Evolutionary conservation across 306 rosid species (phyloP).

Genomic region (Quercus agrifolia): DNA sequence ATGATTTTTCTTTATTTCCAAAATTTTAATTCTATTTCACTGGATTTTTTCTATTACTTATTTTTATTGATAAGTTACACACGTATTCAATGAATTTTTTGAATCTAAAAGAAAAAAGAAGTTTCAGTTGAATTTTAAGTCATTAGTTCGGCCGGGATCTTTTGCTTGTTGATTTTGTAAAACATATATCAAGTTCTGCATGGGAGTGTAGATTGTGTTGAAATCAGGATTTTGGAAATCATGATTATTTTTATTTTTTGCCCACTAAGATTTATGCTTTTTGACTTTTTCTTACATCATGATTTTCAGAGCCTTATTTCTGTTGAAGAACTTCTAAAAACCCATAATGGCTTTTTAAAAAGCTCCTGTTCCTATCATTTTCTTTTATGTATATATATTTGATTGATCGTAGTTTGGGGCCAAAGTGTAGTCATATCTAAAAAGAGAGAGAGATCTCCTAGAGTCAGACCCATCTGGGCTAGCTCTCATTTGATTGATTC

Average conservation of each 20-base stretch:
- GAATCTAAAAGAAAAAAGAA: too few species aligned
- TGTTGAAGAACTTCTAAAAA: constrained; percentile 29
- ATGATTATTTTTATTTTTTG: constrained; percentile 15
- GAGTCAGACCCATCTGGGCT: not conserved
- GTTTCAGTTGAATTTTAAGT: too few species aligned
- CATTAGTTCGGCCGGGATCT: not conserved
- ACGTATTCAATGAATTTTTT: too few species aligned
- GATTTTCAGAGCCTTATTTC: constrained; percentile 36
- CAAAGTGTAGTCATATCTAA: not conserved
- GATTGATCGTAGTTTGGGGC: constrained; percentile 36
- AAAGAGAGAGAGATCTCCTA: not conserved
- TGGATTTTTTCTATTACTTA: too few species aligned
- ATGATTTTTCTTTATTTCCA: not conserved
- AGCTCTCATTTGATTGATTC: not conserved
- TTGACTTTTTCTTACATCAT: constrained; percentile 30
- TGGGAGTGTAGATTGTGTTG: constrained; percentile 10
- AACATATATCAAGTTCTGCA: not conserved
- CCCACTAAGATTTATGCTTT: constrained; percentile 20
- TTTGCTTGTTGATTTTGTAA: constrained; percentile 3
- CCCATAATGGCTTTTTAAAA: constrained; percentile 31
- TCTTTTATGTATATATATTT: not conserved
- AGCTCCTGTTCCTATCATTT: constrained; percentile 28
- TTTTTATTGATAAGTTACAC: too few species aligned
- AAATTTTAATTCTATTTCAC: too few species aligned
- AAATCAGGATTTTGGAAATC: constrained; percentile 26